Percentiles rank a stretch among this genome's conserved stretches.
Evolutionary conservation across 208 protist genomes (phyloP).

Genomic region (Leishmania turanica): DNA sequence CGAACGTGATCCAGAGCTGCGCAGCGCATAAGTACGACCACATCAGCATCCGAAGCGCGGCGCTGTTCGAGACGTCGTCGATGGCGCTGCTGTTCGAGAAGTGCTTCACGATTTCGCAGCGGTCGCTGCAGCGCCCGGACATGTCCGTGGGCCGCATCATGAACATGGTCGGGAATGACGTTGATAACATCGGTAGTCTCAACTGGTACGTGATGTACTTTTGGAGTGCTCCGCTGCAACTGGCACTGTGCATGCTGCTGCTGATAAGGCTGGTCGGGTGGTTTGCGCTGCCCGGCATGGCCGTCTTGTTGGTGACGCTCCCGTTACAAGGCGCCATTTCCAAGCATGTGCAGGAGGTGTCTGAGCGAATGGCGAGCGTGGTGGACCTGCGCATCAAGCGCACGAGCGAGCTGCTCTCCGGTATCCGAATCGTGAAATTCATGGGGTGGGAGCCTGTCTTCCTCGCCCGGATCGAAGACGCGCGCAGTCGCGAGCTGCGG

Average conservation of each 20-base stretch:
- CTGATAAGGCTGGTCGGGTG: slow-evolving; percentile 57
- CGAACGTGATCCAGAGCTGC: slow-evolving; percentile 37
- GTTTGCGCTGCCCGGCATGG: slow-evolving; percentile 59
- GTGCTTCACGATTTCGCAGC: slow-evolving; percentile 49
- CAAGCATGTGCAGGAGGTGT: slow-evolving; percentile 37
- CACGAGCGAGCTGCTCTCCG: slow-evolving; percentile 89
- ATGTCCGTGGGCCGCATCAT: slow-evolving; percentile 79
- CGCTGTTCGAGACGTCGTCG: slow-evolving; percentile 62
- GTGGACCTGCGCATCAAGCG: slow-evolving; percentile 86
- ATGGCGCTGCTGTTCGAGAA: slow-evolving; percentile 79
- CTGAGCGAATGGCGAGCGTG: slow-evolving; percentile 32
- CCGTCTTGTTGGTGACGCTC: slow-evolving; percentile 58
- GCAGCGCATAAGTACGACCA: slow-evolving; percentile 69
- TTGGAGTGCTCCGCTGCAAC: slow-evolving; percentile 66
- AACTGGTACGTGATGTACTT: slow-evolving; percentile 80
- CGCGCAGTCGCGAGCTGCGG: slow-evolving; percentile 56
- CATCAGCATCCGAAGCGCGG: slow-evolving; percentile 45
- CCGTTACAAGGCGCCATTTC: slow-evolving; percentile 60
- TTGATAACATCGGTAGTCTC: slow-evolving; percentile 51
- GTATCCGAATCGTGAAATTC: slow-evolving; percentile 92
- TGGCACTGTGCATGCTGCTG: slow-evolving; percentile 50
- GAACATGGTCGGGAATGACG: slow-evolving; percentile 62
- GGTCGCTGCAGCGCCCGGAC: slow-evolving; percentile 48
- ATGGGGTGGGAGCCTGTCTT: slow-evolving; percentile 89
- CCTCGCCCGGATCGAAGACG: slow-evolving; percentile 37